Evolutionary conservation across 2,329 filamentous ascomycete species (phyloP).

Genomic region (Onygenales sp.): DNA sequence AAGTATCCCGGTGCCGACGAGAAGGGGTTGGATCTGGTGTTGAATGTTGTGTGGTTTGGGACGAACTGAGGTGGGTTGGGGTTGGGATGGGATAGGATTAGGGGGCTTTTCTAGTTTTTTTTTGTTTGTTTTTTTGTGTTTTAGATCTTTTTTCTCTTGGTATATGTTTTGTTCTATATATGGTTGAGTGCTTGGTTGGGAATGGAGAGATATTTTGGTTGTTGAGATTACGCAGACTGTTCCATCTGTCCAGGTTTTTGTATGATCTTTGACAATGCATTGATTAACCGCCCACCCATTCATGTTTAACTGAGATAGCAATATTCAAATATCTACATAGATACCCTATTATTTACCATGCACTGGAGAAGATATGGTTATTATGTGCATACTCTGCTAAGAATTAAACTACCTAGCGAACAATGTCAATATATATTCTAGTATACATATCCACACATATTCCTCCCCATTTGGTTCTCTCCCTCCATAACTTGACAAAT

Average conservation of each 20-base stretch:
- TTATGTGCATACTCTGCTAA: too few relatives aligned
- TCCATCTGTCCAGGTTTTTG: background rate
- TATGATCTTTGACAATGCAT: too few relatives aligned
- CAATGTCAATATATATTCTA: too few relatives aligned
- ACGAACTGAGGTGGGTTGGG: constrained; percentile 15
- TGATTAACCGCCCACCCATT: too few relatives aligned
- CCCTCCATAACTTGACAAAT: too few relatives aligned
- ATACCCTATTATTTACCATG: too few relatives aligned
- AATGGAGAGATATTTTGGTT: background rate
- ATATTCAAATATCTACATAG: too few relatives aligned
- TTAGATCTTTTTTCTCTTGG: background rate
- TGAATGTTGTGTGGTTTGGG: constrained; percentile 41
- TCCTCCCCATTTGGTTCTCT: too few relatives aligned
- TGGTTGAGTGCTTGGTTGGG: background rate
- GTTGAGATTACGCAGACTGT: background rate
- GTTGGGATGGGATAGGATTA: background rate
- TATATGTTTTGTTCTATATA: background rate
- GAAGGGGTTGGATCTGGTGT: constrained; percentile 39
- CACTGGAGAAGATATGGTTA: too few relatives aligned
- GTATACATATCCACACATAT: too few relatives aligned
- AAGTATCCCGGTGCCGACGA: constrained; percentile 40
- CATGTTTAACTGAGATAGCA: too few relatives aligned
- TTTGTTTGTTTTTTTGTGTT: background rate
- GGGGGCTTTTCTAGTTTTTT: background rate
- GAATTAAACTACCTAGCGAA: too few relatives aligned